Percentiles rank a stretch among this genome's conserved stretches.
These are phyloP conservation scores for Periconia sp. DNA, from an alignment of 2,329 filamentous ascomycete species.

Conservation along the genomic window DNA sequence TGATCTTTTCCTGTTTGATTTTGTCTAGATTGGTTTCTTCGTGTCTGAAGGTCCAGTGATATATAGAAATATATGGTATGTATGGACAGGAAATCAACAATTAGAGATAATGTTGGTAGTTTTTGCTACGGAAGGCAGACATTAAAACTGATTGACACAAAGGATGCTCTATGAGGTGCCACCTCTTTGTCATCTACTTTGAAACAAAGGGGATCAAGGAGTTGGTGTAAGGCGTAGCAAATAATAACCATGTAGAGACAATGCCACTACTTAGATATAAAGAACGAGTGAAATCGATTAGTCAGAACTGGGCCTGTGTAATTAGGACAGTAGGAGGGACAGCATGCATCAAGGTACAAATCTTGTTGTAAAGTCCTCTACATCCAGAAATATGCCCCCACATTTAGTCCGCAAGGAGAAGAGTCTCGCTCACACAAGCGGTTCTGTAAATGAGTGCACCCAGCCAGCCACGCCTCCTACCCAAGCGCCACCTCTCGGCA, in stretches of 20 bases:
- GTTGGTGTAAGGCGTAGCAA: neutral
- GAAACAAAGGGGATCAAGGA: neutral
- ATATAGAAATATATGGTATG: neutral
- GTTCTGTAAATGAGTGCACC: conserved; percentile 40
- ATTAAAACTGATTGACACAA: no score
- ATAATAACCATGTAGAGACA: no score
- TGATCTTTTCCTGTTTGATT: no score
- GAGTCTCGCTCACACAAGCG: conserved; percentile 36
- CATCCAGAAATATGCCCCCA: conserved; percentile 36
- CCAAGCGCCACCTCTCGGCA: conserved; percentile 12
- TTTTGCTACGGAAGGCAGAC: neutral
- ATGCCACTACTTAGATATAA: neutral
- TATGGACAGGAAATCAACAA: neutral
- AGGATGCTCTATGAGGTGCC: no score
- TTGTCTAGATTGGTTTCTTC: no score
- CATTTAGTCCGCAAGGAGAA: conserved; percentile 45
- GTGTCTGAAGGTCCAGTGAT: no score
- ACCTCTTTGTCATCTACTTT: neutral
- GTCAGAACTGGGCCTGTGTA: no score
- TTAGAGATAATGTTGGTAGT: neutral
- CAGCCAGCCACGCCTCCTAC: conserved; percentile 7
- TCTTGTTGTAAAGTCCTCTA: no score
- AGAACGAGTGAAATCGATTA: no score
- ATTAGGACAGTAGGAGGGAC: no score
- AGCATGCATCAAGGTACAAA: no score